Evolutionary conservation across 768 basidiomycete species (phyloP).

Genomic region (Mycena pura): DNA sequence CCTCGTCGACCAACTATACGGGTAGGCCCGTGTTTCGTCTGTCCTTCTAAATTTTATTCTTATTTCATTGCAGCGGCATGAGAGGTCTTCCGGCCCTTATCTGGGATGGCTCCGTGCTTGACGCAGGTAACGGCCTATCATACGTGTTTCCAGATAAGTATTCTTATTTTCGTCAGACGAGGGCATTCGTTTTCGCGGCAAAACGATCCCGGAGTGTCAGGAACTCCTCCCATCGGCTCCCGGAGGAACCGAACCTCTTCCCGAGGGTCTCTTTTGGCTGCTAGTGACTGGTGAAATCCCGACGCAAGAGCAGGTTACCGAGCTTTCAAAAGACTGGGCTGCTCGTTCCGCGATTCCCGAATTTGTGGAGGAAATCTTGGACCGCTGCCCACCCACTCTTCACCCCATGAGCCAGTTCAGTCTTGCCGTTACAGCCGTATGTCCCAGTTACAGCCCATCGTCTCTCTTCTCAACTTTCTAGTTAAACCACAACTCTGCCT

Average conservation of each 20-base stretch:
- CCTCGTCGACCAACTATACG: conserved; percentile 89
- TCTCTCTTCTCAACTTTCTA: conserved; percentile 34
- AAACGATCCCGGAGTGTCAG: conserved; percentile 91
- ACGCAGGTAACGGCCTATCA: conserved; percentile 63
- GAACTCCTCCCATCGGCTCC: conserved; percentile 87
- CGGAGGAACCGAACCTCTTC: conserved; percentile 88
- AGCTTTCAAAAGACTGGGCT: conserved; percentile 93
- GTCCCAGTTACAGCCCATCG: conserved; percentile 30
- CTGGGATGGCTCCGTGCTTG: conserved; percentile 98
- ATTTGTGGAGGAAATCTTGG: conserved; percentile 96
- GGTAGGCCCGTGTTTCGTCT: conserved; percentile 49
- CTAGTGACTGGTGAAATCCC: conserved; percentile 95
- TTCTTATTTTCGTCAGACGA: conserved; percentile 64
- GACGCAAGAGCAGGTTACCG: conserved; percentile 84
- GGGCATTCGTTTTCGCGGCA: conserved; percentile 98
- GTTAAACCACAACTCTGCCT: conserved; percentile 95
- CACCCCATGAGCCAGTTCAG: conserved; percentile 99
- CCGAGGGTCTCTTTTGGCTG: conserved; percentile 95
- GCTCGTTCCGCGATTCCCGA: conserved; percentile 89
- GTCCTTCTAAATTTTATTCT: conserved; percentile 1
- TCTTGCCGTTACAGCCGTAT: conserved; percentile 90
- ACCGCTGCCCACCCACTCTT: conserved; percentile 90
- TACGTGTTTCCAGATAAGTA: too few species aligned
- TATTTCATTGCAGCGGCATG: conserved; percentile 67
- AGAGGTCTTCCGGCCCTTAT: conserved; percentile 91